Evolutionary conservation across 2,329 filamentous ascomycete species (phyloP).

Genomic region (Fusarium denticulatum): DNA sequence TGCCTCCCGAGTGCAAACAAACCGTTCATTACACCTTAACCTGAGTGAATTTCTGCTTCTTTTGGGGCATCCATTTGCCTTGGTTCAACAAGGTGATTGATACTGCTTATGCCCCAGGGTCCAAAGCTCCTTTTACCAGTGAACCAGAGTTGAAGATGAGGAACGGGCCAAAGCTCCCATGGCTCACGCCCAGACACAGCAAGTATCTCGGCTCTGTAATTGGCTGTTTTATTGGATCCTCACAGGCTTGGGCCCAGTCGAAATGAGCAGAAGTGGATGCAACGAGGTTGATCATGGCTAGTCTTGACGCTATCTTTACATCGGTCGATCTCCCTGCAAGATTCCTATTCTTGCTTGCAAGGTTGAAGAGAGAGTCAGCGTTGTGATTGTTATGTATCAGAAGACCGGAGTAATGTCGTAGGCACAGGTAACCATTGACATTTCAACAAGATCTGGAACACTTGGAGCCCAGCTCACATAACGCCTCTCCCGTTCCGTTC

Average conservation of each 20-base stretch:
- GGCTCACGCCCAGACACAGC: background rate
- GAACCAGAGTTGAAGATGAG: background rate
- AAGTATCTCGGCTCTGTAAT: slow-evolving; percentile 30
- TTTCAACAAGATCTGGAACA: background rate
- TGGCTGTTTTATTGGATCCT: slow-evolving; percentile 26
- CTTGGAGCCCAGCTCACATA: background rate
- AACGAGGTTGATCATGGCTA: slow-evolving; percentile 17
- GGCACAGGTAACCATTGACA: background rate
- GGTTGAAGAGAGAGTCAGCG: background rate
- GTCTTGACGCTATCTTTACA: slow-evolving; percentile 31
- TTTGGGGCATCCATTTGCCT: background rate
- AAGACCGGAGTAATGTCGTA: background rate
- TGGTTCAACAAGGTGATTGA: background rate
- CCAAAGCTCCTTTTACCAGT: background rate
- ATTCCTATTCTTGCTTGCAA: background rate
- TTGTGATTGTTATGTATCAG: slow-evolving; percentile 1
- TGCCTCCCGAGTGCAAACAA: background rate
- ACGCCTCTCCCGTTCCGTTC: slow-evolving; percentile 35
- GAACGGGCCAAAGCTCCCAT: slow-evolving; percentile 23
- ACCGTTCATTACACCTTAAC: background rate
- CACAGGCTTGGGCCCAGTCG: slow-evolving; percentile 20
- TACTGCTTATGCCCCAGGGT: background rate
- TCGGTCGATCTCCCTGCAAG: slow-evolving; percentile 26
- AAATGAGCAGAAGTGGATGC: slow-evolving; percentile 41
- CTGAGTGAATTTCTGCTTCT: background rate